Percentiles rank a stretch among this genome's conserved stretches.
phyloP scores from a whole-genome alignment of 345 rosid genomes.

The Acer negundo region DNA sequence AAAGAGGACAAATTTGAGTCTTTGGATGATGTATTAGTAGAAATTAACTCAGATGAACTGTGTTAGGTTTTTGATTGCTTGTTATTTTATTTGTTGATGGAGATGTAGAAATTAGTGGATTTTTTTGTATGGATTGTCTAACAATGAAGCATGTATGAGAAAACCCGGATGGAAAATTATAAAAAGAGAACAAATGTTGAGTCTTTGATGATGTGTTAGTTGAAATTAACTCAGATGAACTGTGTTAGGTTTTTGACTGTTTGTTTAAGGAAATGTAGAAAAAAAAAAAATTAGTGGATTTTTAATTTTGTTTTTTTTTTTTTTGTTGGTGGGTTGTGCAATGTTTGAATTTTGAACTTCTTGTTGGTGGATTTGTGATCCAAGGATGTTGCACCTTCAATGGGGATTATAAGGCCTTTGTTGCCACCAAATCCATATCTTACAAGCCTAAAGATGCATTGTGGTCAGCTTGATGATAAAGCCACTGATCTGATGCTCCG shows the following conservation, averaged over 20 bases:
- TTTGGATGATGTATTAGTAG: neutral
- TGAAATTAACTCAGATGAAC: neutral
- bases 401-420: conserved; percentile 62
- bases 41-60: neutral
- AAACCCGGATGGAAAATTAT: neutral
- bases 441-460: conserved; percentile 76
- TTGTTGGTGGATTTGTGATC: conserved; percentile 4
- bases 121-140: neutral
- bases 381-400: conserved; percentile 60
- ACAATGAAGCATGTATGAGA: neutral
- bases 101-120: neutral
- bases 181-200: neutral
- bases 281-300: neutral
- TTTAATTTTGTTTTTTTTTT: neutral
- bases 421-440: conserved; percentile 71
- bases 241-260: neutral
- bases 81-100: neutral
- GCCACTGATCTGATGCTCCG: conserved; percentile 51
- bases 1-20: neutral
- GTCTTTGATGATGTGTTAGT: neutral
- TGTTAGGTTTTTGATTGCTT: neutral
- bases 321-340: neutral
- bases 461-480: conserved; percentile 69
- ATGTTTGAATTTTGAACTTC: neutral
- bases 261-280: neutral